Base-by-base conservation (phyloP, 805 yeast genomes). In the Naumovozyma dairenensis region DNA sequence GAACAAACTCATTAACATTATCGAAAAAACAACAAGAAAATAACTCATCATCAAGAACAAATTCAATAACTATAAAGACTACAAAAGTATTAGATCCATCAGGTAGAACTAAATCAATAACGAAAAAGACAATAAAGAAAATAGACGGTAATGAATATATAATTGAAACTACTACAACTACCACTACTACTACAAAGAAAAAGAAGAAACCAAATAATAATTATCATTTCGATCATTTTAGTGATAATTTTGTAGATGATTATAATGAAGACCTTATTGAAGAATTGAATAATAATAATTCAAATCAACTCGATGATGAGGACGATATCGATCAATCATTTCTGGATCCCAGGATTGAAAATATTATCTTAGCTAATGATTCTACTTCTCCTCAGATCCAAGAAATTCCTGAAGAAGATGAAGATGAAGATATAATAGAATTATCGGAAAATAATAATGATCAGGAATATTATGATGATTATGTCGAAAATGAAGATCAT, bases 21-120 rank as follows among this genome's bases (percentile, higher is more conserved):
- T n/a, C n/a, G n/a, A n/a, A n/a, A n/a, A 18, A 28, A 24, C 24
- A 15, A 21, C 27, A 16, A 12, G 12, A 30, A n/a, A 15, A n/a
- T 8, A 29, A 22, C 9, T 9, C 31, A 13, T 13, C 21, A n/a
- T 45, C 57, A n/a, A 44, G 57, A 34, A 39, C 53, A 28, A 51
- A 55, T 34, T 54, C 53, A 12, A 49, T 62, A 18, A 62, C 71
- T 6, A 64, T 69, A 8, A 67, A 65, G 38, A 71, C 77, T 1
- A 69, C 74, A 8, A 68, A 65, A 42, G 70, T 71, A 18, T 60
- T 60, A 36, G 77, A 71, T 36, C 53, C 60, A 5, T 58, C 55
- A 25, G 80, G 80, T 0, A 62, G 76, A 26, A 72, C 79, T 0
- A 64, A 59, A 36, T 71, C 77, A 3, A 69, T 74, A 28, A 72